Conservation (phyloP, 2,329 filamentous ascomycete genomes). For the Venturia effusa region DNA sequence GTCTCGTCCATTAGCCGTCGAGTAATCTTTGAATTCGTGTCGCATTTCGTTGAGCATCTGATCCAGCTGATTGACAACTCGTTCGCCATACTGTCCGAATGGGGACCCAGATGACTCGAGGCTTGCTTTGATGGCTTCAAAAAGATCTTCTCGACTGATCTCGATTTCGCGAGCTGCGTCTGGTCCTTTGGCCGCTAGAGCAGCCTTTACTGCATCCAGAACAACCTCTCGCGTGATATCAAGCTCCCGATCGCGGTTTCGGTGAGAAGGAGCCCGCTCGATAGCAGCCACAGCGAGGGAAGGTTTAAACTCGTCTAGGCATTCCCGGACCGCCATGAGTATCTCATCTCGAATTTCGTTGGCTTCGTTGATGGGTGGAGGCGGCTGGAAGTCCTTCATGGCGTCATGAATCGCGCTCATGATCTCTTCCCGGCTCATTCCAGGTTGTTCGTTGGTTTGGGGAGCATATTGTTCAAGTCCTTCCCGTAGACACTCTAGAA, state of each 20-base stretch:
- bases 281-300: conserved; percentile 25
- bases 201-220: conserved; percentile 47
- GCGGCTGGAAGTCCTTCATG: conserved; percentile 68
- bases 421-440: conserved; percentile 70
- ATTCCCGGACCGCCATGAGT: conserved; percentile 72
- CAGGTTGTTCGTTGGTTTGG: conserved; percentile 27
- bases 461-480: conserved; percentile 66
- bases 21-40: conserved; percentile 63
- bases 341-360: conserved; percentile 72
- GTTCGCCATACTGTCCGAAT: conserved; percentile 43
- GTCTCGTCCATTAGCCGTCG: conserved; percentile 65
- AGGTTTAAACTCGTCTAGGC: conserved; percentile 67
- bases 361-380: conserved; percentile 57
- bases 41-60: conserved; percentile 51
- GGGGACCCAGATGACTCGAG: conserved; percentile 43
- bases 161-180: conserved; percentile 32
- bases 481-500: conserved; percentile 75
- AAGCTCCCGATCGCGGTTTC: conserved; percentile 15
- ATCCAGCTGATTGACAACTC: conserved; percentile 49
- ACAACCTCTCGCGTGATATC: conserved; percentile 44
- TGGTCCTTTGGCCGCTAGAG: conserved; percentile 33
- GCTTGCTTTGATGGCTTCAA: conserved; percentile 47
- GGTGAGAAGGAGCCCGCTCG: not conserved
- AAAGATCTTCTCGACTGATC: conserved; percentile 41
- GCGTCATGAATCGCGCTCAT: conserved; percentile 78